Evolutionary conservation across 257 asterid genomes (phyloP).

Genomic region (Penstemon eatonii): DNA sequence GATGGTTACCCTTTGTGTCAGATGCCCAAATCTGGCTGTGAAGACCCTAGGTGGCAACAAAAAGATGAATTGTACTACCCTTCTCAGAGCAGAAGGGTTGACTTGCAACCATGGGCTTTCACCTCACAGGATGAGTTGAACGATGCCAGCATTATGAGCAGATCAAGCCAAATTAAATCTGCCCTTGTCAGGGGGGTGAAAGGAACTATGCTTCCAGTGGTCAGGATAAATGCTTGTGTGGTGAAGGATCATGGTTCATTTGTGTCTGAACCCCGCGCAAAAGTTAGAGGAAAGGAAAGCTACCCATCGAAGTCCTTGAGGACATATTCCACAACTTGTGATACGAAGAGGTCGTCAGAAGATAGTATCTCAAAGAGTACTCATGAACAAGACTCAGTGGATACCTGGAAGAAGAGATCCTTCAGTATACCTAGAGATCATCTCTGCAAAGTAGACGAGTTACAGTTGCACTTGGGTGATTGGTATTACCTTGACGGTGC

Average conservation of each 20-base stretch:
- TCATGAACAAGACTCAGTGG: constrained; percentile 58
- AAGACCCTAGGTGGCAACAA: constrained; percentile 85
- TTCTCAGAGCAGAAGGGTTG: constrained; percentile 76
- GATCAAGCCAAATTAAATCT: constrained; percentile 53
- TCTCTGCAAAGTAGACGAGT: constrained; percentile 70
- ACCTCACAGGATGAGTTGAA: constrained; percentile 76
- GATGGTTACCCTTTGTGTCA: constrained; percentile 89
- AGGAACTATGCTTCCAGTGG: constrained; percentile 87
- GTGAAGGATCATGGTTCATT: constrained; percentile 87
- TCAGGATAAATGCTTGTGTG: constrained; percentile 97
- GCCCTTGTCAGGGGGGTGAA: constrained; percentile 55
- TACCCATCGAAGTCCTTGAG: constrained; percentile 59
- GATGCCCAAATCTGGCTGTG: constrained; percentile 80
- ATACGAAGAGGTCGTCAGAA: constrained; percentile 67
- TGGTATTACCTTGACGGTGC: constrained; percentile 98
- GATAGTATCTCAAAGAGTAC: constrained; percentile 57
- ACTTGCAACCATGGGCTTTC: constrained; percentile 90
- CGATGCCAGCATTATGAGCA: constrained; percentile 48
- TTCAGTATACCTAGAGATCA: constrained; percentile 57
- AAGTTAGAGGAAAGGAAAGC: constrained; percentile 73
- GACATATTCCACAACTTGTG: constrained; percentile 50
- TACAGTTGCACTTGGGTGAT: constrained; percentile 74
- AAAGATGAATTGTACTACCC: constrained; percentile 77
- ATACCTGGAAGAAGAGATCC: constrained; percentile 48
- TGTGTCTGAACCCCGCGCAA: constrained; percentile 74